phyloP scores from a whole-genome alignment of 2,329 filamentous ascomycete genomes.

The Colletotrichum incanum region DNA sequence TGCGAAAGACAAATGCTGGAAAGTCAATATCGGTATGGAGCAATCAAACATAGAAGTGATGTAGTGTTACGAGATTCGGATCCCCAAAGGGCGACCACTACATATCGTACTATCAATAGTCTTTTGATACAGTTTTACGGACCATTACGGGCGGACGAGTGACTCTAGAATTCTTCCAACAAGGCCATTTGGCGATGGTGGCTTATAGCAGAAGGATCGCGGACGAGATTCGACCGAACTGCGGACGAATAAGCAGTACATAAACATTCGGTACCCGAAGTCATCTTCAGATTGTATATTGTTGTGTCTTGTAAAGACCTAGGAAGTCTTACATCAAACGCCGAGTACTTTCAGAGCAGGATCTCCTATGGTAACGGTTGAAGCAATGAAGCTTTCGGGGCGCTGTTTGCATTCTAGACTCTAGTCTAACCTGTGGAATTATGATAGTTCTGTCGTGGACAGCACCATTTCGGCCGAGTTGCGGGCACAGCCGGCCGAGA shows the following conservation, averaged over 20 bases:
- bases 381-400: background rate
- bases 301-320: background rate
- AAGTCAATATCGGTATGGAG: background rate
- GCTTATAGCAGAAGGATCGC: background rate
- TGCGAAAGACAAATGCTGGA: background rate
- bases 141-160: conserved; percentile 3
- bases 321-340: too few relatives aligned
- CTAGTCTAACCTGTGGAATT: background rate
- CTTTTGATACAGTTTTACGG: background rate
- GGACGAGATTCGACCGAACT: background rate
- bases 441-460: background rate
- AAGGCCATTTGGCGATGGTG: background rate
- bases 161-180: too few relatives aligned
- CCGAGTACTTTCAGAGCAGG: too few relatives aligned
- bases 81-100: background rate
- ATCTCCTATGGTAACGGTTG: too few relatives aligned
- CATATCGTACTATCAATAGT: background rate
- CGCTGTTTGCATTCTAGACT: background rate
- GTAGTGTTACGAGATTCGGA: background rate
- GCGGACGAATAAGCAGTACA: background rate
- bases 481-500: background rate
- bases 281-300: background rate
- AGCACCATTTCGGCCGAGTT: background rate
- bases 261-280: background rate
- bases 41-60: too few relatives aligned